Evolutionary conservation across 805 yeast genomes (phyloP).

Genomic region (Hanseniaspora mollemarum): DNA sequence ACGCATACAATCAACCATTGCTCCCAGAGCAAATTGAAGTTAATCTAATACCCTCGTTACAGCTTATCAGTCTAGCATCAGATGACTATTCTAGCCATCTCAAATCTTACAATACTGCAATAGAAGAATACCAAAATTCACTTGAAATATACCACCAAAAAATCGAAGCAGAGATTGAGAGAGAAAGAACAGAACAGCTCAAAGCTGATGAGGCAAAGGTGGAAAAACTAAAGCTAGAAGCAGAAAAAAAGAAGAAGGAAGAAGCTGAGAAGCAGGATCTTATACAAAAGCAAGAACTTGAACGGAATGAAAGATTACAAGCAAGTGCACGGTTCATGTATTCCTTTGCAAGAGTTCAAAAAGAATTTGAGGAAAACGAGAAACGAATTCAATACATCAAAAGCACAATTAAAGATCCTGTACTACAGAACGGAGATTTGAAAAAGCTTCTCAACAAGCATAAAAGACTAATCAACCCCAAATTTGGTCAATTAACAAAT

Average conservation of each 20-base stretch:
- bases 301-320: conserved; percentile 18
- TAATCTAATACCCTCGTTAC: conserved; percentile 8
- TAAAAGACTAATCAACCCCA: conserved; percentile 71
- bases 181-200: conserved; percentile 21
- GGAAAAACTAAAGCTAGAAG: conserved; percentile 19
- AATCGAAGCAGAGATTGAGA: conserved; percentile 20
- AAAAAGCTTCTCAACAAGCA: conserved; percentile 47
- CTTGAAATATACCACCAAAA: conserved; percentile 26
- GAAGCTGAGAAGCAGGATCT: conserved; percentile 23
- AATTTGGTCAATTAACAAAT: conserved; percentile 82
- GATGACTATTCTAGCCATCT: not conserved
- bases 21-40: conserved; percentile 1
- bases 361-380: conserved; percentile 38
- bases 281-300: conserved; percentile 23
- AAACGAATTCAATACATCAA: conserved; percentile 50
- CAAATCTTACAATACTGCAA: conserved; percentile 17
- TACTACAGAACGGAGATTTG: conserved; percentile 41
- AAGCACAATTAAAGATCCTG: conserved; percentile 42
- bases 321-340: conserved; percentile 21
- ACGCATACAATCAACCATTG: not conserved
- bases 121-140: conserved; percentile 19
- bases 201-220: conserved; percentile 18
- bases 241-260: conserved; percentile 21
- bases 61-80: conserved; percentile 6
- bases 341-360: conserved; percentile 34